Evolutionary conservation across 306 rosid species (phyloP), one percentile per base, ranked within the genome.

Genomic region (Vicia sativa): DNA sequence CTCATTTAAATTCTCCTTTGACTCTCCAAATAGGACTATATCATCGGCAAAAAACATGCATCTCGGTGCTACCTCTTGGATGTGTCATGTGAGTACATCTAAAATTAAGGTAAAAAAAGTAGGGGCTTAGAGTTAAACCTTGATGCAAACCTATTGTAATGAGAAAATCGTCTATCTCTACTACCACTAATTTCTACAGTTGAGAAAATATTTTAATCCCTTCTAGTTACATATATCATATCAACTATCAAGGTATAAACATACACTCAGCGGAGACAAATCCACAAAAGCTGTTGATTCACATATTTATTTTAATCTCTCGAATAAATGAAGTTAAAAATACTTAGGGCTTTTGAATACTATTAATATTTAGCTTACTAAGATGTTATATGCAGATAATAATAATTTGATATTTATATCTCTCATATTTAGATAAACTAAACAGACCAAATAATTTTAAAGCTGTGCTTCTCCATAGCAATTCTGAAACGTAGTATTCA

Each of bases 281-380:
- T 55, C 39, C 68, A 55, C 14, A 48, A 11, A 74, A n/a, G 9
- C n/a, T 26, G 60, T 41, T 28, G 19, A 48, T 34, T 65, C 62
- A 54, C 29, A 15, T 37, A 38, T 65, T 71, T 19, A 29, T 19
- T 78, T 55, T 37, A 49, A 41, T 53, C 23, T 57, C 44, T 7
- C 13, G 41, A 65, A 61, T 31, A 62, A 35, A 29, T 18, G 19
- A 57, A 35, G 70, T 28, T 41, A 26, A 65, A 50, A 53, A 54
- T 46, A 71, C 52, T 55, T 37, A 3, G 12, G n/a, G 31, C 71
- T 63, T 53, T 28, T 28, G 13, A 49, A 60, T 12, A 42, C 64
- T 25, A 25, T 25, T 50, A 78, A 63, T 25, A 37, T 39, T 14
- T 21, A 39, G 15, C n/a, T n/a, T 7, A 46, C 12, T 43, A 46